Percentiles rank a stretch among this genome's conserved stretches.
These are phyloP conservation scores for Daphne laureola DNA, from an alignment of 441 rosid species.

Conservation along the genomic window DNA sequence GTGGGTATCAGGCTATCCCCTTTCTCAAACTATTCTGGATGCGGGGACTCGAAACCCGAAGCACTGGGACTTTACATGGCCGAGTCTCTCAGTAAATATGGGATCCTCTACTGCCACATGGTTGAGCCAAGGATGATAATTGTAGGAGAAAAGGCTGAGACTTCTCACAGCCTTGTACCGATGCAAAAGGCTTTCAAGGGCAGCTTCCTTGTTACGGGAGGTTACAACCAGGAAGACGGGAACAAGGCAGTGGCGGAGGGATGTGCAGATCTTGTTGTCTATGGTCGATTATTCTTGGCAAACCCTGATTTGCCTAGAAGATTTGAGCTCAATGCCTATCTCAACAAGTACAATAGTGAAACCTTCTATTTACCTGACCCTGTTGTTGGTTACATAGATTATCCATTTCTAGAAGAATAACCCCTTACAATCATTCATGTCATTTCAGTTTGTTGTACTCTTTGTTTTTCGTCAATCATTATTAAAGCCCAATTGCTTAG, in stretches of 20 bases:
- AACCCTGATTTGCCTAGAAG: conserved; percentile 32
- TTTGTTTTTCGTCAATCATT: too few species aligned
- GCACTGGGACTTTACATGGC: conserved; percentile 26
- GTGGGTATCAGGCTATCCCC: conserved; percentile 28
- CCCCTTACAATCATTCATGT: too few species aligned
- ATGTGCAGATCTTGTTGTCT: conserved; percentile 25
- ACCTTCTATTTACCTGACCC: conserved; percentile 29
- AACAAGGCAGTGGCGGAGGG: conserved; percentile 22
- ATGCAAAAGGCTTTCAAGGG: conserved; percentile 33
- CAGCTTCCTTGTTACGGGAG: conserved; percentile 29
- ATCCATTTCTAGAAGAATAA: conserved; percentile 19
- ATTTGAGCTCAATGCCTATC: conserved; percentile 28
- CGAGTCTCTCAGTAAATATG: conserved; percentile 24
- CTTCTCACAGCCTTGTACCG: conserved; percentile 16
- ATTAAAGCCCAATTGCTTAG: too few species aligned
- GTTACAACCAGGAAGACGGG: conserved; percentile 24
- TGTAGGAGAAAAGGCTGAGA: conserved; percentile 4
- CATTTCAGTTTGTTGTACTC: too few species aligned
- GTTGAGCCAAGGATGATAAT: conserved; percentile 34
- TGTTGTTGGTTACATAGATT: conserved; percentile 32
- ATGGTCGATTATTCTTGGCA: conserved; percentile 28
- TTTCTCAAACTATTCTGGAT: conserved; percentile 11
- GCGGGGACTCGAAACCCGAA: conserved; percentile 19
- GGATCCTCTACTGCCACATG: conserved; percentile 37
- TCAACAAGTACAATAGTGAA: conserved; percentile 21